Percentiles rank a stretch among this genome's conserved stretches.
Evolutionary conservation across 768 basidiomycete species (phyloP).

Genomic region (Leucosporidium creatinivorum): DNA sequence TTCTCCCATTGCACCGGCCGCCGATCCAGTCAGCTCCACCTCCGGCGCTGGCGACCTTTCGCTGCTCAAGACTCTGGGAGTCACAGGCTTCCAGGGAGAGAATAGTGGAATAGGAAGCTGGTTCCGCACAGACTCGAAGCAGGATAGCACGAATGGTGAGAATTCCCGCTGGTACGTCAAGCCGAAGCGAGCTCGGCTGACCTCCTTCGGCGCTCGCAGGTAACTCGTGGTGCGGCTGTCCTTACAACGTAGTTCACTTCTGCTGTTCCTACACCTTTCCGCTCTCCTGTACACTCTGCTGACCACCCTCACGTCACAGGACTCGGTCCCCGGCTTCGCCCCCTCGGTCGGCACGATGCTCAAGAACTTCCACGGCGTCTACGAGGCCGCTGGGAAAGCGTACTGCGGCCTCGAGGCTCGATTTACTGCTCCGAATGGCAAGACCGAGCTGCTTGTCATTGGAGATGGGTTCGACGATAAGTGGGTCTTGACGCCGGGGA

Average conservation of each 20-base stretch:
- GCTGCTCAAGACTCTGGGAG: background rate
- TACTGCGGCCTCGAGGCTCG: background rate
- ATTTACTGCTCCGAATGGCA: background rate
- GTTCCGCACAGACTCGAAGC: background rate
- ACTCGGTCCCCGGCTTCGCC: constrained; percentile 1
- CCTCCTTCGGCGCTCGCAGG: background rate
- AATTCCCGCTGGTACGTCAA: background rate
- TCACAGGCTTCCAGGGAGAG: background rate
- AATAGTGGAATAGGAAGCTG: background rate
- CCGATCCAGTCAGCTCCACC: background rate
- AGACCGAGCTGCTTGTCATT: background rate
- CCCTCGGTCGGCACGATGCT: background rate
- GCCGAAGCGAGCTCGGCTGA: background rate
- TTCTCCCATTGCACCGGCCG: too few species aligned
- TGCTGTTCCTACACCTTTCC: background rate
- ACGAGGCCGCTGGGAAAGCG: background rate
- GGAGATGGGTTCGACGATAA: background rate
- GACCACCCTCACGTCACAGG: background rate
- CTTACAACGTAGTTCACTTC: background rate
- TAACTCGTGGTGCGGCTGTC: constrained; percentile 4
- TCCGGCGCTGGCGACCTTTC: background rate
- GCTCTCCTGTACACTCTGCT: too few species aligned
- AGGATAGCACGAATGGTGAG: constrained; percentile 1
- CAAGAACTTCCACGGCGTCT: background rate
- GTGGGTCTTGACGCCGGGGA: background rate